Percentiles rank a stretch among this genome's conserved stretches.
Evolutionary conservation across 257 asterid genomes (phyloP).

Genomic region (Cynanchum wilfordii): DNA sequence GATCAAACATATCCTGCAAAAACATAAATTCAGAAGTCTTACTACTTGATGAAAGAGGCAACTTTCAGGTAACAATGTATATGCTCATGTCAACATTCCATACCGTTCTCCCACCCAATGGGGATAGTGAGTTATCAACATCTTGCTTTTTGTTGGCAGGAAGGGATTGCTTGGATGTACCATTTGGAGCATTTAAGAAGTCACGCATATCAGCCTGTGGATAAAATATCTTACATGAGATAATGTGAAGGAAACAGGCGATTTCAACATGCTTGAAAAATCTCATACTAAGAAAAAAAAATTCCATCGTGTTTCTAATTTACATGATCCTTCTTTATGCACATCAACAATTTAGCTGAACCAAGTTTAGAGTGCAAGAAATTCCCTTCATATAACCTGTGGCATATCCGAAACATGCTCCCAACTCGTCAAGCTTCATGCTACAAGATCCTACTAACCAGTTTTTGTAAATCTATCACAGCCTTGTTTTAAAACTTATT

Average conservation of each 20-base stretch:
- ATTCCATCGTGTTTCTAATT: background rate
- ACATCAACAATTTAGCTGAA: background rate
- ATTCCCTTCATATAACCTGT: background rate
- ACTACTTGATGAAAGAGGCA: conserved; percentile 19
- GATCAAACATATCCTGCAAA: conserved; percentile 52
- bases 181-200: conserved; percentile 82
- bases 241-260: conserved; percentile 7
- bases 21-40: conserved; percentile 11
- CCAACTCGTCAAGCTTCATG: background rate
- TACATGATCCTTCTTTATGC: background rate
- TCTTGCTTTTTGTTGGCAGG: conserved; percentile 58
- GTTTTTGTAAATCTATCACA: background rate
- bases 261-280: conserved; percentile 10
- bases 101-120: conserved; percentile 92
- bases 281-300: background rate
- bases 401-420: background rate
- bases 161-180: conserved; percentile 54
- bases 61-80: conserved; percentile 8
- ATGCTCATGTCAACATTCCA: conserved; percentile 17
- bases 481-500: background rate
- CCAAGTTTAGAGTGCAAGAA: background rate
- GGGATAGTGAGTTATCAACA: conserved; percentile 70
- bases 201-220: conserved; percentile 90
- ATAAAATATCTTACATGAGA: conserved; percentile 14
- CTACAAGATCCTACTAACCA: background rate